These are phyloP conservation scores for Amylostereum chailletii DNA, from an alignment of 1,284 basidiomycete species.

Conservation along the genomic window DNA sequence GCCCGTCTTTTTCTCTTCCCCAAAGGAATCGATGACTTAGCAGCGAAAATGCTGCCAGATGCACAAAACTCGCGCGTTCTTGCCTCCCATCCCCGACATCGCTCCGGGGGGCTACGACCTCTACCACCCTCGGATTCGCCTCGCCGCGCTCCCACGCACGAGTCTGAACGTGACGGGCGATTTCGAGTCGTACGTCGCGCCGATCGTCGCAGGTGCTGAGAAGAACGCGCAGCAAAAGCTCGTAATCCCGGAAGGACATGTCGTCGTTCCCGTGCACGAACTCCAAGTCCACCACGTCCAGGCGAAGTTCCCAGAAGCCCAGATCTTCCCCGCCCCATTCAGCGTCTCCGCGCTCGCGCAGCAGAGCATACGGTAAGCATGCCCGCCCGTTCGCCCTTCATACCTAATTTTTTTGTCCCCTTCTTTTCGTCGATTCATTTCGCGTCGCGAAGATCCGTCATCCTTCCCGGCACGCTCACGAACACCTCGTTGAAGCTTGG, in stretches of 20 bases:
- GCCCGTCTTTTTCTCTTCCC: conserved; percentile 4
- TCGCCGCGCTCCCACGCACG: conserved; percentile 31
- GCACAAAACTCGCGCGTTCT: conserved; percentile 42
- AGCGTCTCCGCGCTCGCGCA: conserved; percentile 34
- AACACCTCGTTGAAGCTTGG: conserved; percentile 38
- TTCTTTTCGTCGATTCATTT: background rate
- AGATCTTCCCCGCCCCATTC: conserved; percentile 31
- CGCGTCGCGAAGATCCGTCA: conserved; percentile 28
- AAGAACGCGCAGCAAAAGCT: conserved; percentile 23
- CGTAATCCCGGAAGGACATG: conserved; percentile 22
- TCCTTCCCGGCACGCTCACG: conserved; percentile 33
- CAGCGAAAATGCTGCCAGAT: conserved; percentile 25
- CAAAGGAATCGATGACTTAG: background rate
- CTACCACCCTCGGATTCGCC: conserved; percentile 33
- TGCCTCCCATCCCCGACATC: conserved; percentile 35
- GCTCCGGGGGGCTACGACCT: conserved; percentile 36
- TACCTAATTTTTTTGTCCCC: background rate
- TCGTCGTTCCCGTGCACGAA: conserved; percentile 41
- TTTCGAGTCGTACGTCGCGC: conserved; percentile 31
- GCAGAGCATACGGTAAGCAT: conserved; percentile 37
- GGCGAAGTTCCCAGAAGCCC: conserved; percentile 36
- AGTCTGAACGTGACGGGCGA: conserved; percentile 36
- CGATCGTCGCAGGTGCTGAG: conserved; percentile 29
- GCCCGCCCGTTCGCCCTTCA: background rate
- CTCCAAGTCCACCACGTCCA: conserved; percentile 37